Percentiles rank a stretch among this genome's conserved stretches.
These are phyloP conservation scores for Colletotrichum plurivorum DNA, from an alignment of 2,329 filamentous ascomycete species.

Conservation along the genomic window DNA sequence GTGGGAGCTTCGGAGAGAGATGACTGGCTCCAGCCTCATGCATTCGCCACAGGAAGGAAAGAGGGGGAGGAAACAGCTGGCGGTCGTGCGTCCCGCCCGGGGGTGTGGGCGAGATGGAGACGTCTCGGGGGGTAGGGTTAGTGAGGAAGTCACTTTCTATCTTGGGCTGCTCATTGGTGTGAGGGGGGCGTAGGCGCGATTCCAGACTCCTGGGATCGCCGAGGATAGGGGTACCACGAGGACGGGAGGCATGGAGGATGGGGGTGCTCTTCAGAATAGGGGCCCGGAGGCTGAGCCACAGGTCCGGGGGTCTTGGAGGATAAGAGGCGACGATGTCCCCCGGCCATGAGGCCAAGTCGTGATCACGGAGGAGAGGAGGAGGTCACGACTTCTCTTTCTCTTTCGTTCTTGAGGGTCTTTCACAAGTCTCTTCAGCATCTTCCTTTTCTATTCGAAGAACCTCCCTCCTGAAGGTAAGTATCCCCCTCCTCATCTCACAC, in stretches of 20 bases:
- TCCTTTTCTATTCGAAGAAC: too few species aligned
- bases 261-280: slow-evolving; percentile 26
- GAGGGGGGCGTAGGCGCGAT: background rate
- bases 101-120: slow-evolving; percentile 6
- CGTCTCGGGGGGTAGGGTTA: slow-evolving; percentile 30
- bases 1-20: slow-evolving; percentile 13
- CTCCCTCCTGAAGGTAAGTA: background rate
- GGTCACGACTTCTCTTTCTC: background rate
- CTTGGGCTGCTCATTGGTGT: slow-evolving; percentile 33
- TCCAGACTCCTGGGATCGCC: slow-evolving; percentile 42
- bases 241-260: slow-evolving; percentile 28
- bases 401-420: background rate
- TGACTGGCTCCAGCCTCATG: slow-evolving; percentile 33
- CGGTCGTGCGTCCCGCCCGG: slow-evolving; percentile 15
- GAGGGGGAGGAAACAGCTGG: background rate
- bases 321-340: slow-evolving; percentile 29
- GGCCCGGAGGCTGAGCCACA: slow-evolving; percentile 26
- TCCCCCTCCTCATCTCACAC: background rate
- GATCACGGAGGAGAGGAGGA: background rate
- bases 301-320: too few species aligned
- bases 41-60: slow-evolving; percentile 30
- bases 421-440: background rate
- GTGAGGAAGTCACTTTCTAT: slow-evolving; percentile 42
- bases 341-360: background rate
- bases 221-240: slow-evolving; percentile 35